Percentiles rank a stretch among this genome's conserved stretches.
These are phyloP conservation scores for Nicotiana attenuata DNA, from an alignment of 257 asterid genomes.

Conservation along the genomic window DNA sequence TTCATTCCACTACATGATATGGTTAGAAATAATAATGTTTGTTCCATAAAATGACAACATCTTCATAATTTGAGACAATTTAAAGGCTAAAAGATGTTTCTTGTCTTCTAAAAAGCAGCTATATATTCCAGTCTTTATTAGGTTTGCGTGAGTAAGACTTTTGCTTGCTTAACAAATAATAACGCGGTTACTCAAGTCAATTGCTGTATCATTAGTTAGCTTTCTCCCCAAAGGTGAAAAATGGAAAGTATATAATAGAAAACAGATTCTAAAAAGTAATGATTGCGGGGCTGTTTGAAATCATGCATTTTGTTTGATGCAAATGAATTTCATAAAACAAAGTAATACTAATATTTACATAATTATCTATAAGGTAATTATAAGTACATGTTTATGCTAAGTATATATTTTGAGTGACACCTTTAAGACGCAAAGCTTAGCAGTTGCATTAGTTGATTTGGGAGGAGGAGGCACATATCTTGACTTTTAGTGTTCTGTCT, in stretches of 20 bases:
- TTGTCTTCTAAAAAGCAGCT: no score
- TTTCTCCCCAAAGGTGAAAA: constrained; percentile 9
- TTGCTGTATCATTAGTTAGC: neutral
- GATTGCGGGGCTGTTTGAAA: neutral
- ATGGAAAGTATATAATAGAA: neutral
- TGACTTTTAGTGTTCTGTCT: no score
- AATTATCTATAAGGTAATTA: no score
- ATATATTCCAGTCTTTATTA: no score
- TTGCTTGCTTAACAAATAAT: constrained; percentile 1
- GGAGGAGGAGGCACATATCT: no score
- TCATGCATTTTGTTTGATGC: neutral
- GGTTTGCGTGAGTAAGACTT: constrained; percentile 2
- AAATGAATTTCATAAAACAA: neutral
- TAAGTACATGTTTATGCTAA: no score
- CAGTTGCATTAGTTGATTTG: no score
- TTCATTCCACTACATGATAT: neutral
- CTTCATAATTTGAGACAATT: neutral
- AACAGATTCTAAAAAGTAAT: neutral
- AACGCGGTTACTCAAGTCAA: constrained; percentile 10
- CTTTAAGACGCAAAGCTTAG: no score
- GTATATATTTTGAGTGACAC: no score
- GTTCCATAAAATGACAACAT: neutral
- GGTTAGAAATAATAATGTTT: neutral
- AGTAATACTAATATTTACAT: no score
- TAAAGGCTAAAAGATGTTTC: neutral